Evolutionary conservation across 2,329 filamentous ascomycete genomes (phyloP), one percentile per base, ranked within the genome.

Genomic region (Trichoderma atroviride): DNA sequence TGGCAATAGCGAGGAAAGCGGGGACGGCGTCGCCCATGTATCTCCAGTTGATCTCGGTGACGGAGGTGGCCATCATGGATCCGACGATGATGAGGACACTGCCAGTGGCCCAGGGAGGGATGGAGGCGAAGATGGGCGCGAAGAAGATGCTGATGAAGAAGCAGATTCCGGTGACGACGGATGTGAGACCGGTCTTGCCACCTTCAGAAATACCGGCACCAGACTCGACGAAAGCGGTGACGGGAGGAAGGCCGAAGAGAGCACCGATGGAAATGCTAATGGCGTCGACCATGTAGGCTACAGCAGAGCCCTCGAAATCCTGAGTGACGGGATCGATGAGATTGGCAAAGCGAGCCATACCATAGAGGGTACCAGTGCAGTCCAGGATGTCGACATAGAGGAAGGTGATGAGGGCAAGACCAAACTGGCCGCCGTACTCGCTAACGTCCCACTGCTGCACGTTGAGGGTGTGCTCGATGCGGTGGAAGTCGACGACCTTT

Each of bases 111-210:
- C 92, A 96, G 0, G 93, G 90, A 5, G 93, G 93, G 69, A 96
- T 96, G 0, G 92, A 94, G 11, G 93, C 93, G 76, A 96, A 96
- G 69, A 96, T 95, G 0, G 93, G 93, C 0, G 93, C 93, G 77
- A 96, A 96, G 84, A 96, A 96, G 71, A 96, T 87, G 69, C 92
- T 88, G 77, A 96, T 88, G 82, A 97, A 91, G 84, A 97, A 97
- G 81, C 91, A 94, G 61, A 96, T 69, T 5, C 93, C 93, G 0
- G 92, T 90, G 19, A 88, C 83, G 79, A 95, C 92, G 58, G 92
- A 89, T 0, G 93, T 96, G n/a, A 97, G 81, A 19, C 93, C 93
- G 0, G 93, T 96, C 76, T 90, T 90, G 56, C 93, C 93, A 63
- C 93, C 93, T 79, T 97, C 93, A 0, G 92, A 92, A 72, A 97